These are phyloP conservation scores for Thalassia testudinum DNA, from an alignment of 116 monocot genomes.

Conservation along the genomic window DNA sequence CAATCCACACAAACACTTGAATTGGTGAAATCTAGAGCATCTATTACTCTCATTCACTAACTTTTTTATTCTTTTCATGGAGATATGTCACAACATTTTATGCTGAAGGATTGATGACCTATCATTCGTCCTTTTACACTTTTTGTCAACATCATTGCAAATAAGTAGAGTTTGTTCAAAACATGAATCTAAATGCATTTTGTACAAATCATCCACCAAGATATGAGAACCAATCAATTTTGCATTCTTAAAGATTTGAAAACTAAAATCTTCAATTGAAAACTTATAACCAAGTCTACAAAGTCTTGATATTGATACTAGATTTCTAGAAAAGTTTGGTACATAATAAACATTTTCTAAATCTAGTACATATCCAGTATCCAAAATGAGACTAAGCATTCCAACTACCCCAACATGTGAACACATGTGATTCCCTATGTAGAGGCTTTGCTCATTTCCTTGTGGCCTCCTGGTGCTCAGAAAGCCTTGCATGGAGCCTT, in stretches of 20 bases:
- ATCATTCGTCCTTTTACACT: no score
- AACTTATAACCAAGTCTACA: no score
- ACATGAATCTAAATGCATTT: no score
- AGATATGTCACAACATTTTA: conserved; percentile 10
- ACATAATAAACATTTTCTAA: neutral
- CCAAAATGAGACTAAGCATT: no score
- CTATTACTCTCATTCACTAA: conserved; percentile 14
- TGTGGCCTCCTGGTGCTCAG: neutral
- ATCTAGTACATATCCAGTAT: neutral
- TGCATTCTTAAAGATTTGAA: neutral
- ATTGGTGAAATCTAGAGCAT: conserved; percentile 12
- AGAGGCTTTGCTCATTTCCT: neutral
- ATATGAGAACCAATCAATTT: neutral
- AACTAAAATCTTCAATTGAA: no score
- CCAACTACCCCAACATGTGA: neutral
- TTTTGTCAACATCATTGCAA: no score
- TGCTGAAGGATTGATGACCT: neutral
- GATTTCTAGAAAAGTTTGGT: neutral
- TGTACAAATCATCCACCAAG: conserved; percentile 6
- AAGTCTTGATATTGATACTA: neutral
- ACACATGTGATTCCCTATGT: neutral
- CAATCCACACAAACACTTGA: conserved; percentile 10
- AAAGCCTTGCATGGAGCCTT: no score
- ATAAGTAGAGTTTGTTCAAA: no score
- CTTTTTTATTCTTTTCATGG: conserved; percentile 5